A percentile compares a stretch with the other conserved stretches of the same genome.
Conservation (phyloP, 805 yeast genomes). For the Pichia phayaonensis region DNA sequence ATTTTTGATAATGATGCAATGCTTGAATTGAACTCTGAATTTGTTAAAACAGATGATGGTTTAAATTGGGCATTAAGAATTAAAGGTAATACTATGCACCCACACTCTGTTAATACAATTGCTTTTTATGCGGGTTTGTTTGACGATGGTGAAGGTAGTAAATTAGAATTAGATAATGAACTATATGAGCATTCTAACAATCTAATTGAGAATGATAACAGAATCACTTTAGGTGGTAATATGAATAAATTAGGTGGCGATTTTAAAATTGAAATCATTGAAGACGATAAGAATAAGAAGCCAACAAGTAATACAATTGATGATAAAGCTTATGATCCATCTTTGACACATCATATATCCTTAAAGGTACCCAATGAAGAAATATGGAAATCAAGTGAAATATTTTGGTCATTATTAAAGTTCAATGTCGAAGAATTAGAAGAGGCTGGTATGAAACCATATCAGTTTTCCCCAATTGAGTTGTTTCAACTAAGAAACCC, state of each 20-base stretch:
- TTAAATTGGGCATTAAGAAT: constrained; percentile 73
- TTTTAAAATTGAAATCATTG: constrained; percentile 54
- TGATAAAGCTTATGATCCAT: constrained; percentile 46
- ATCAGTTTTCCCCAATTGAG: constrained; percentile 37
- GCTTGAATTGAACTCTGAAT: constrained; percentile 58
- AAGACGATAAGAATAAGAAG: constrained; percentile 40
- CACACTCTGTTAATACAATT: constrained; percentile 48
- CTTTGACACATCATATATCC: constrained; percentile 56
- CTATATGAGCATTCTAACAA: constrained; percentile 20
- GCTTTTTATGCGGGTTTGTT: constrained; percentile 78
- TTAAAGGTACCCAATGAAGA: constrained; percentile 57
- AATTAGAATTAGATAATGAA: constrained; percentile 28
- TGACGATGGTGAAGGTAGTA: constrained; percentile 36
- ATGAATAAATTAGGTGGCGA: constrained; percentile 57
- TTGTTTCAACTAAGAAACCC: constrained; percentile 50
- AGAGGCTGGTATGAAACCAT: constrained; percentile 9
- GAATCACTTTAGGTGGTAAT: constrained; percentile 38
- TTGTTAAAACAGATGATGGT: constrained; percentile 67
- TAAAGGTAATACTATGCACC: constrained; percentile 52
- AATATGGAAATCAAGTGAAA: constrained; percentile 72
- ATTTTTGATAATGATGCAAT: constrained; percentile 61
- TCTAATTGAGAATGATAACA: constrained; percentile 27
- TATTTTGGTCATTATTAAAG: constrained; percentile 60
- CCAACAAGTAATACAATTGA: constrained; percentile 26
- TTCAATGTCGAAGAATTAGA: constrained; percentile 50